Base-by-base conservation (phyloP, 257 asterid genomes). In the Fraxinus americana region DNA sequence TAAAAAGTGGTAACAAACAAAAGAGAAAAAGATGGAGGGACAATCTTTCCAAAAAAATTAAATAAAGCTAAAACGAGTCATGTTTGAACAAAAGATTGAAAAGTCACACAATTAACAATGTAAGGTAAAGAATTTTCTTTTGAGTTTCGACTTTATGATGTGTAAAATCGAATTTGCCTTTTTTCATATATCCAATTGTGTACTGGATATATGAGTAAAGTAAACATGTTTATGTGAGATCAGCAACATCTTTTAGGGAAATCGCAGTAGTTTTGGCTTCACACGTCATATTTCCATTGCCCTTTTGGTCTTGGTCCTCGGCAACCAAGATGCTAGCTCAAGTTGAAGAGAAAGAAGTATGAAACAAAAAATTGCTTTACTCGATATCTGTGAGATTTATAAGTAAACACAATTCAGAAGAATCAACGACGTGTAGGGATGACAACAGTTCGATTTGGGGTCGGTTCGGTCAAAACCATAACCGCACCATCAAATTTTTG, bases 11-110 rank as follows among this genome's bases (percentile, higher is more conserved):
- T 9, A 21, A 13, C 71, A 67, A 34, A 36, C 36, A 61, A 67
- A 80, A 32, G 19, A 23, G 36, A 25, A 38, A 65, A 50, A 21
- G 1, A 13, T 36, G 79, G 86, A 71, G 83, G 83, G 78, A 75
- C 80, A 74, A 52, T 32, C 39, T 67, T 16, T 43, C 38, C 50
- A 38, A 48, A 48, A 32, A 45, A 48, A 54, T 4, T 54, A 17
- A 4, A 54, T 16, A 54, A 54, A 6, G 65, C 19, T 57, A 52
- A 19, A 52, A 8, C 9, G 63, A 52, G 63, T 48, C 59, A 48
- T 16, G 21, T 48, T 5, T 4, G 23, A 57, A 17, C 23, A 57
- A 57, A 57, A 57, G 66, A 59, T 59, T 59, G 27, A 59, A 61
- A 61, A 61, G 68, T 25, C n/a, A 21, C 27, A 19, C 29, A 57